phyloP scores from a whole-genome alignment of 768 basidiomycete species.

The Leccinum ochraceum region DNA sequence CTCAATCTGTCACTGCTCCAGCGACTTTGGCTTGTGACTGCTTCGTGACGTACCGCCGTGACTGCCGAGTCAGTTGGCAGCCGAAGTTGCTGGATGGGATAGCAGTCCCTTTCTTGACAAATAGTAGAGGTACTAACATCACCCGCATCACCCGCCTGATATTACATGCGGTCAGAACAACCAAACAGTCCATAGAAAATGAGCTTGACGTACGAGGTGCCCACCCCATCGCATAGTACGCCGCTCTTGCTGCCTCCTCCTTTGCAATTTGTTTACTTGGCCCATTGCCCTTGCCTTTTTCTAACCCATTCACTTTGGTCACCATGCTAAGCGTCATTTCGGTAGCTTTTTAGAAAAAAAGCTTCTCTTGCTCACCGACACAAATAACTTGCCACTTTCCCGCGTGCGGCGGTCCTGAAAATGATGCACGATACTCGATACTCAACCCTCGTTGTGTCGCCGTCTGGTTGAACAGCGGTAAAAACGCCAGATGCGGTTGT shows the following conservation, averaged over 20 bases:
- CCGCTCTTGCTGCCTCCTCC: slow-evolving; percentile 72
- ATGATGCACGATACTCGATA: slow-evolving; percentile 60
- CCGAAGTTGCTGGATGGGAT: neutral
- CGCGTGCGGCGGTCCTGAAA: slow-evolving; percentile 67
- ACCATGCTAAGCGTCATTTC: slow-evolving; percentile 7
- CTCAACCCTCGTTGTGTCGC: slow-evolving; percentile 63
- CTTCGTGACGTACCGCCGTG: neutral
- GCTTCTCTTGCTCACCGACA: slow-evolving; percentile 51
- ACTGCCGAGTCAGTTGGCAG: neutral
- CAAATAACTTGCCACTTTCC: slow-evolving; percentile 68
- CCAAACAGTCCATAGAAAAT: neutral
- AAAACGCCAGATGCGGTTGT: slow-evolving; percentile 61
- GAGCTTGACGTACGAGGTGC: slow-evolving; percentile 40
- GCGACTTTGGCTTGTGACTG: neutral
- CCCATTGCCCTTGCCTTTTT: slow-evolving; percentile 65
- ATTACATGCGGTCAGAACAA: slow-evolving; percentile 1
- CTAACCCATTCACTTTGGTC: slow-evolving; percentile 63
- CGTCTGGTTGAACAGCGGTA: slow-evolving; percentile 75
- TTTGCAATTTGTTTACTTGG: slow-evolving; percentile 75
- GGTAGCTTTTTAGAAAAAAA: neutral
- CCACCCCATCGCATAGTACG: slow-evolving; percentile 79
- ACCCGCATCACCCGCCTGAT: slow-evolving; percentile 22
- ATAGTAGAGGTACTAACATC: neutral
- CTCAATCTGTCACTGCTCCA: neutral
- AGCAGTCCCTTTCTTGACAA: slow-evolving; percentile 6